phyloP scores from a whole-genome alignment of 345 rosid genomes.

The Eucalyptus cloeziana region DNA sequence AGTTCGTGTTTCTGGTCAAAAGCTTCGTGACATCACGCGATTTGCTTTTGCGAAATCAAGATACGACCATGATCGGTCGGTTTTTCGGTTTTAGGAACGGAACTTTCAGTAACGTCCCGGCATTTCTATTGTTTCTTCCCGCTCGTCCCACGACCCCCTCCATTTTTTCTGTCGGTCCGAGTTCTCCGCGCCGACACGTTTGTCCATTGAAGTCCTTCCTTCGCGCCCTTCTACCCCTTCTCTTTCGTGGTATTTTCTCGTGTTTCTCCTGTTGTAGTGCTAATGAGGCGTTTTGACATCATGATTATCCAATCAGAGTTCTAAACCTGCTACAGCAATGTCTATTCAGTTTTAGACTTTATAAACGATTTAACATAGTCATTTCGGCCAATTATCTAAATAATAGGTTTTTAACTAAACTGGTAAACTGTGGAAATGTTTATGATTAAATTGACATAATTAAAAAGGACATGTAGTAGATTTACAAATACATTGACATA shows the following conservation, averaged over 20 bases:
- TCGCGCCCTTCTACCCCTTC: background rate
- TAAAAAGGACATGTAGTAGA: rapidly evolving
- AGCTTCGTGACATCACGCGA: background rate
- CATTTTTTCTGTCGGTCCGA: background rate
- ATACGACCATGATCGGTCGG: background rate
- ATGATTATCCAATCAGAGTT: background rate
- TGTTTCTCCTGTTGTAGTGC: background rate
- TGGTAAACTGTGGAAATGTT: rapidly evolving
- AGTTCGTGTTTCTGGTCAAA: background rate
- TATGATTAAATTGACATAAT: no score
- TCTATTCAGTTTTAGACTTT: background rate
- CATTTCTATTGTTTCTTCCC: background rate
- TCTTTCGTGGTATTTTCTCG: background rate
- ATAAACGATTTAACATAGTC: background rate
- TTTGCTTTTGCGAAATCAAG: background rate
- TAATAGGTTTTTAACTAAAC: no score
- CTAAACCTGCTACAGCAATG: background rate
- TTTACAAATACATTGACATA: rapidly evolving
- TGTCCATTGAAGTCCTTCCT: background rate
- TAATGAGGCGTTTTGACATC: background rate
- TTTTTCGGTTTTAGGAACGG: background rate
- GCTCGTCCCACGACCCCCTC: background rate
- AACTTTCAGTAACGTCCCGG: background rate
- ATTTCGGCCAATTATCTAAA: no score
- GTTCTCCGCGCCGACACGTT: background rate